phyloP scores from a whole-genome alignment of 2,329 filamentous ascomycete species.

The Plenodomus lindquistii region DNA sequence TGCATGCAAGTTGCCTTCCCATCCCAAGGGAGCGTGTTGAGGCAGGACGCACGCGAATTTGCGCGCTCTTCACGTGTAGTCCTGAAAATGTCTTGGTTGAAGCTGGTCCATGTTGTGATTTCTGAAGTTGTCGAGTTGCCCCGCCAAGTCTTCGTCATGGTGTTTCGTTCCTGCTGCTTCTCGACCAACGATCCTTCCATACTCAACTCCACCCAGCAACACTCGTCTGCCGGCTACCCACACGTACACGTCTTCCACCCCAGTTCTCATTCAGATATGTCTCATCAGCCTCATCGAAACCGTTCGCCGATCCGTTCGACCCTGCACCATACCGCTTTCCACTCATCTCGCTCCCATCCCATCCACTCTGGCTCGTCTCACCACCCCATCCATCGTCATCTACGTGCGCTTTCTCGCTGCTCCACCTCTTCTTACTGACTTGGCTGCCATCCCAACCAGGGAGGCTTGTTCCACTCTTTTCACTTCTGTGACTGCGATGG shows the following conservation, averaged over 20 bases:
- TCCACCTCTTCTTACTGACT: conserved; percentile 4
- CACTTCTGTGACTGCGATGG: not conserved
- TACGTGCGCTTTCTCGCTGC: not conserved
- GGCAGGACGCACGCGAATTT: conserved; percentile 29
- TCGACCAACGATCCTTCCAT: not conserved
- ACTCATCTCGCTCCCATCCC: not conserved
- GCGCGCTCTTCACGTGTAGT: conserved; percentile 9
- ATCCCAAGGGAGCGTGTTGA: conserved; percentile 22
- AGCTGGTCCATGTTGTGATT: not conserved
- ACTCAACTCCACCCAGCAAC: conserved; percentile 9
- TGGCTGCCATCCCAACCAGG: not conserved
- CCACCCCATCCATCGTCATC: conserved; percentile 5
- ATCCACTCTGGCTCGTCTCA: not conserved
- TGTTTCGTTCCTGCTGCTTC: not conserved
- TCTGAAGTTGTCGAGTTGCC: not conserved
- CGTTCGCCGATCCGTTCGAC: conserved; percentile 14
- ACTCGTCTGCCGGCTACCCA: conserved; percentile 11
- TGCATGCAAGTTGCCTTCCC: conserved; percentile 16
- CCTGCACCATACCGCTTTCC: conserved; percentile 1
- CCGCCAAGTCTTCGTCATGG: not conserved
- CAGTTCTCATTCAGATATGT: conserved; percentile 27
- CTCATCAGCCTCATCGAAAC: conserved; percentile 24
- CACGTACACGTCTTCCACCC: conserved; percentile 20
- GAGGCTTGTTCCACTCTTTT: not conserved
- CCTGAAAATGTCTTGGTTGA: not conserved